phyloP scores from a whole-genome alignment of 1,139 yeast species.

The Saccharomycopsis hybrid region DNA sequence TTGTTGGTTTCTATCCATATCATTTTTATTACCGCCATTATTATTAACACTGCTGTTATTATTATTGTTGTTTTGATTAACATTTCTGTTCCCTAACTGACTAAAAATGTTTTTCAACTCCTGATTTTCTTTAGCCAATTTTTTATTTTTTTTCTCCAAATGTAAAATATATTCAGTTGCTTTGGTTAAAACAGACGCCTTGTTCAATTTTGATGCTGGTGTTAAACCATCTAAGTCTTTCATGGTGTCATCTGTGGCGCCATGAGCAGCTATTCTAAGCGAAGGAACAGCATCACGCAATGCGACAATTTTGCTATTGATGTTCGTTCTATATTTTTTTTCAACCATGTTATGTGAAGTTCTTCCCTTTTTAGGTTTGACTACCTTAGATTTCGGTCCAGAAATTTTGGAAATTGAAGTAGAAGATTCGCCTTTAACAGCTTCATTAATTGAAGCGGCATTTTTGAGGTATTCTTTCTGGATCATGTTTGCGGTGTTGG shows the following conservation, averaged over 20 bases:
- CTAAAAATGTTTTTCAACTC: slow-evolving; percentile 28
- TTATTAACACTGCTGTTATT: not conserved
- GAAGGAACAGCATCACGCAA: slow-evolving; percentile 74
- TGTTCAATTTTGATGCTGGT: slow-evolving; percentile 57
- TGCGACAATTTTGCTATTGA: slow-evolving; percentile 65
- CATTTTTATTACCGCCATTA: no score
- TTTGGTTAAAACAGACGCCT: slow-evolving; percentile 54
- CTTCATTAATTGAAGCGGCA: no score
- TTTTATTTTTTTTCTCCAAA: slow-evolving; percentile 45
- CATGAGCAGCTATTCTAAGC: slow-evolving; percentile 35
- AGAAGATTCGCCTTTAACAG: no score
- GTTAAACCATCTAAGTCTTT: slow-evolving; percentile 53
- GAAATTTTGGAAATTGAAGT: no score
- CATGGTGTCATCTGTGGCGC: slow-evolving; percentile 29
- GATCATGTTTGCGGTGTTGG: no score
- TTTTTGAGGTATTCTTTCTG: no score
- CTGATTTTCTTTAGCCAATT: slow-evolving; percentile 37
- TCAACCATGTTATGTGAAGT: slow-evolving; percentile 78
- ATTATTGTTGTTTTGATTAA: not conserved
- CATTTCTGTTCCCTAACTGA: slow-evolving; percentile 1
- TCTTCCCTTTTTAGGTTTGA: slow-evolving; percentile 33
- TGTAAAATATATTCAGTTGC: slow-evolving; percentile 60
- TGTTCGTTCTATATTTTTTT: slow-evolving; percentile 70
- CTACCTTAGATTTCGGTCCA: not conserved
- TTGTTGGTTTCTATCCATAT: not conserved